Base-by-base conservation (phyloP, 768 basidiomycete species). In the Tulasnella sp. region DNA sequence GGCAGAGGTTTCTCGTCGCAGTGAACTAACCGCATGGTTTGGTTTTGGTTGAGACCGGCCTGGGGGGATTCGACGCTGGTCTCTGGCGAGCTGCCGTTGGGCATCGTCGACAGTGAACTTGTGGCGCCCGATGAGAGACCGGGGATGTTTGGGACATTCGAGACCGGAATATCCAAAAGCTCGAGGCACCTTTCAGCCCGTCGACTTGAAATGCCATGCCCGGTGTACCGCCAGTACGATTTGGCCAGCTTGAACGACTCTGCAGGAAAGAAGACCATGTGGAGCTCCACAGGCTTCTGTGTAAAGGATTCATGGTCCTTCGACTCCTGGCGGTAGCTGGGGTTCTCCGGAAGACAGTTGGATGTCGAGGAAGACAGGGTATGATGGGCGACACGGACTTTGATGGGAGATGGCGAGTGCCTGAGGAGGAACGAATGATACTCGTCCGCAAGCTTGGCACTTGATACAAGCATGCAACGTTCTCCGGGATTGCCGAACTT, bases 211-310 rank as follows among this genome's bases (percentile, higher is more conserved):
- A 99, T 90, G 0, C 96, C 96, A 77, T 92, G 84, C 0, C 97
- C 97, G 0, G 91, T 89, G 82, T 98, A 96, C 79, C 97, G 96
- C 97, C 97, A 99, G 83, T 96, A 98, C 82, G 94, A 87, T 82
- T 93, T 97, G 7, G 93, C 94, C 8, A 91, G 82, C 12, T 86
- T 80, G 79, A 87, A 90, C 3, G 87, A 82, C 3, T 88, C 86
- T 1, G 84, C 82, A 9, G 91, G 89, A 81, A 96, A 93, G 22
- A 99, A 83, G 1, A 91, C 90, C 78, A 96, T 92, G 82, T 97
- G 91, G 0, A 99, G 86, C 76, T 93, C 89, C 52, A 88, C 81
- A 49, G 79, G 69, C 83, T 78, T 80, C 75, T 36, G 80, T 76
- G 67, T 77, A 29, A 76, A 77, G 79, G 77, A 80, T 80, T 39